These are phyloP conservation scores for Alternaria sp. DNA, from an alignment of 2,329 filamentous ascomycete genomes.

Conservation along the genomic window DNA sequence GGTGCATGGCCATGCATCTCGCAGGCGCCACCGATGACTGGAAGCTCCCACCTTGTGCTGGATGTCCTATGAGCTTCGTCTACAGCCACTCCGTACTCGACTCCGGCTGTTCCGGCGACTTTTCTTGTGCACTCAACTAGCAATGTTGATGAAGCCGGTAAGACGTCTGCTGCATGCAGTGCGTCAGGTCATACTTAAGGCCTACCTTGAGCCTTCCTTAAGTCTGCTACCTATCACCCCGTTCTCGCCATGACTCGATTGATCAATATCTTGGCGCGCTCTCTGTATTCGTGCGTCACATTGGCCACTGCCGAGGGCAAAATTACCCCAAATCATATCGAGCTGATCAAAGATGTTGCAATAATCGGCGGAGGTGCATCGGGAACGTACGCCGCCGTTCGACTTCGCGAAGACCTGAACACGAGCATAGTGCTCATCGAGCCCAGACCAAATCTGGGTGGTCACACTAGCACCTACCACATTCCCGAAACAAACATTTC, in stretches of 20 bases:
- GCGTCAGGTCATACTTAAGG: background rate
- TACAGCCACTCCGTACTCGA: background rate
- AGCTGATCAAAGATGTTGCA: conserved; percentile 34
- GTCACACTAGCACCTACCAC: conserved; percentile 57
- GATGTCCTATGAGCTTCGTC: background rate
- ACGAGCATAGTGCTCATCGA: conserved; percentile 54
- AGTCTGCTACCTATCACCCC: background rate
- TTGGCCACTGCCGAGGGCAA: background rate
- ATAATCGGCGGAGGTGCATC: conserved; percentile 55
- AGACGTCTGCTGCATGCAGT: background rate
- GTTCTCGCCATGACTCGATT: background rate
- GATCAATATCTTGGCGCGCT: background rate
- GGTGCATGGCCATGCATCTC: background rate
- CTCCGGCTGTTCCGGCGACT: background rate
- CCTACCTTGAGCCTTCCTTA: background rate
- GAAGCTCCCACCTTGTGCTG: background rate
- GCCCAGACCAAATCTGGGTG: conserved; percentile 50
- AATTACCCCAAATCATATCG: background rate
- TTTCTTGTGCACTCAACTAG: background rate
- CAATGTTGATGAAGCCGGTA: background rate
- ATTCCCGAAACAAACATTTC: conserved; percentile 44
- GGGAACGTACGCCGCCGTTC: conserved; percentile 53
- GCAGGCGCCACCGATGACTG: background rate
- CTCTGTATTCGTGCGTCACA: background rate
- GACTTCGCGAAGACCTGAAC: conserved; percentile 49